Base-by-base conservation (phyloP, 148 eudicot genomes). In the Diospyros kaki region DNA sequence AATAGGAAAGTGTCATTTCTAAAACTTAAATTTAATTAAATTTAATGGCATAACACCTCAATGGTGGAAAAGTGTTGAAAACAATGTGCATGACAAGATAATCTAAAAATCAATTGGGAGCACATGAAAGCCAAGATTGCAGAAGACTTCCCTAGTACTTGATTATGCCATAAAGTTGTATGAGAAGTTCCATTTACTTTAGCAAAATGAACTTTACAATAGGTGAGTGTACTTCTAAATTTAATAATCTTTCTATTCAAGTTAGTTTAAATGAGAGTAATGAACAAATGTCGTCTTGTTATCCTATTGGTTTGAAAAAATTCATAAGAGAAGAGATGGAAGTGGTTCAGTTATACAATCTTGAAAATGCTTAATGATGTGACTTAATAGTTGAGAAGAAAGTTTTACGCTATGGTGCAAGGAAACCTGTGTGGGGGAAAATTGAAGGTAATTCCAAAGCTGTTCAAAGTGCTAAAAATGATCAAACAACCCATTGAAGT, bases 161-260 rank as follows among this genome's bases (percentile, higher is more conserved):
- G n/a, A n/a, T n/a, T n/a, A n/a, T n/a, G n/a, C n/a, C n/a, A 68
- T 68, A 40, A 56, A 68, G 10, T n/a, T 68, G 7, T 46, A 68
- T 14, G 39, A 68, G 58, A 68, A 51, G 13, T 48, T 46, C 13
- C 38, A 68, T 13, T 2, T 9, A n/a, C 8, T 69, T 13, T 50
- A 68, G 14, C 12, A 68, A 52, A 50, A 15, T 5, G 72, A 42
- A n/a, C 0, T 50, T 50, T 13, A 50, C 44, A 6, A 2, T 65
- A 46, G 28, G 42, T 48, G 41, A 53, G n/a, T 69, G 52, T 40
- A 69, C 73, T 38, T 52, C 60, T 1, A 38, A 69, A 44, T 52
- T 69, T 15, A 69, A 52, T 28, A 69, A 12, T 14, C 6, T 69
- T 7, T 69, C 59, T 2, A 52, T 69, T 69, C 60, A 14, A 15